phyloP scores from a whole-genome alignment of 2,329 filamentous ascomycete species.

The Macrophomina pseudophaseolina region DNA sequence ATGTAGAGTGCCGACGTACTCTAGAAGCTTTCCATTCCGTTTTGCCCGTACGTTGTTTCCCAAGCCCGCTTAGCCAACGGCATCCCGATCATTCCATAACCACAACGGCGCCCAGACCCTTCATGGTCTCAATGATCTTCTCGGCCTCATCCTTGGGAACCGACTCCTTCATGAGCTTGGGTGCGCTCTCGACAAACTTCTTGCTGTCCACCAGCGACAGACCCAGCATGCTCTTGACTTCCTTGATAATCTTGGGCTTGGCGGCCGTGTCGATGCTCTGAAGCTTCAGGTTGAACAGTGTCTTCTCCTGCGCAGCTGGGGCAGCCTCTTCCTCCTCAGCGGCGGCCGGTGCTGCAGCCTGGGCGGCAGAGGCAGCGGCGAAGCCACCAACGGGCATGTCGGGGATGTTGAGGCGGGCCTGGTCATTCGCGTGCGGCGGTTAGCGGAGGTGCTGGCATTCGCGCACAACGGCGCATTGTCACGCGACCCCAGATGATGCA shows the following conservation, averaged over 20 bases:
- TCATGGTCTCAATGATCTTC: conserved; percentile 96
- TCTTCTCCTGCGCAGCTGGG: conserved; percentile 89
- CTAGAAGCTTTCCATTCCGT: conserved; percentile 22
- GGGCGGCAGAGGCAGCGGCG: conserved; percentile 69
- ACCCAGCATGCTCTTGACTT: conserved; percentile 95
- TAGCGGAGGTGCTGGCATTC: conserved; percentile 24
- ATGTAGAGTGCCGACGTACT: not conserved
- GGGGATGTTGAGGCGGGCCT: conserved; percentile 96
- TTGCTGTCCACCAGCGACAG: conserved; percentile 98
- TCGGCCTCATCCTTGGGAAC: conserved; percentile 98
- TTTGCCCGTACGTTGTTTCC: conserved; percentile 18
- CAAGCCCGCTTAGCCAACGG: conserved; percentile 3
- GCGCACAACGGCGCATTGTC: not conserved
- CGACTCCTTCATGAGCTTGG: conserved; percentile 98
- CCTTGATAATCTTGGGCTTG: conserved; percentile 99
- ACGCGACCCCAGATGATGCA: not conserved
- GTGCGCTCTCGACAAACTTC: conserved; percentile 99
- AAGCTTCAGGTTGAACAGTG: conserved; percentile 95
- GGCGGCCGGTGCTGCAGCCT: conserved; percentile 63
- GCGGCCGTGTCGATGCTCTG: conserved; percentile 82
- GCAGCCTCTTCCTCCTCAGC: conserved; percentile 84
- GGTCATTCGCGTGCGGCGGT: conserved; percentile 25
- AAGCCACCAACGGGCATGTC: conserved; percentile 96
- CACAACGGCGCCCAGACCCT: conserved; percentile 87
- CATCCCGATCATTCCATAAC: conserved; percentile 75